Conservation (phyloP, 805 yeast genomes). For the Naumovozyma dairenensis region DNA sequence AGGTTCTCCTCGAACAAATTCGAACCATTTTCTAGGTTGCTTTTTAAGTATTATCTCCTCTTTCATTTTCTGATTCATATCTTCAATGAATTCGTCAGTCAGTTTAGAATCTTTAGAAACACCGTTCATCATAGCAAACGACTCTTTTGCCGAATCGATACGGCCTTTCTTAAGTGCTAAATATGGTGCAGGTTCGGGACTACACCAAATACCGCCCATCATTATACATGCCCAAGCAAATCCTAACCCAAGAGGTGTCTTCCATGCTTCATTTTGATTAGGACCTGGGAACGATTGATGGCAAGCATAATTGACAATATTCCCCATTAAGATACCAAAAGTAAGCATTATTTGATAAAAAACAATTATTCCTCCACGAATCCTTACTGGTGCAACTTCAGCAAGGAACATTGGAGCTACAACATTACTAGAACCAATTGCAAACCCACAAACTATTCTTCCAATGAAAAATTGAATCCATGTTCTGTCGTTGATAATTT, state of each 20-base stretch:
- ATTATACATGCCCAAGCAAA: slow-evolving; percentile 37
- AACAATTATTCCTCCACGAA: slow-evolving; percentile 60
- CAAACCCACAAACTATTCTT: slow-evolving; percentile 59
- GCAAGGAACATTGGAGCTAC: slow-evolving; percentile 62
- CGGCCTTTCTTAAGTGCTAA: slow-evolving; percentile 38
- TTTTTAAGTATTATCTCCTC: slow-evolving; percentile 21
- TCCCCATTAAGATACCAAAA: slow-evolving; percentile 57
- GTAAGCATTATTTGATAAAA: slow-evolving; percentile 57
- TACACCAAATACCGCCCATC: slow-evolving; percentile 47
- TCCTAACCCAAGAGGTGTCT: slow-evolving; percentile 53
- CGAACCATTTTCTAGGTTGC: slow-evolving; percentile 16
- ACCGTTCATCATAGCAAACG: slow-evolving; percentile 47
- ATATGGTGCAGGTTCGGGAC: slow-evolving; percentile 64
- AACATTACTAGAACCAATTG: slow-evolving; percentile 67
- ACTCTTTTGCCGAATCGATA: slow-evolving; percentile 43
- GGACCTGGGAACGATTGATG: slow-evolving; percentile 16
- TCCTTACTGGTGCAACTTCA: slow-evolving; percentile 54
- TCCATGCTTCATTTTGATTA: slow-evolving; percentile 36
- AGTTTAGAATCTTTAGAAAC: slow-evolving; percentile 36
- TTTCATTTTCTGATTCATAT: slow-evolving; percentile 33
- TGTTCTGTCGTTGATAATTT: slow-evolving; percentile 38
- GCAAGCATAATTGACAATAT: slow-evolving; percentile 51
- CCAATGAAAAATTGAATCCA: slow-evolving; percentile 63
- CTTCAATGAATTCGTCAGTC: slow-evolving; percentile 39
- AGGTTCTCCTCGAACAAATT: slow-evolving; percentile 55